These are phyloP conservation scores for Paracamarosporium sp. DNA, from an alignment of 2,329 filamentous ascomycete species.

Conservation along the genomic window DNA sequence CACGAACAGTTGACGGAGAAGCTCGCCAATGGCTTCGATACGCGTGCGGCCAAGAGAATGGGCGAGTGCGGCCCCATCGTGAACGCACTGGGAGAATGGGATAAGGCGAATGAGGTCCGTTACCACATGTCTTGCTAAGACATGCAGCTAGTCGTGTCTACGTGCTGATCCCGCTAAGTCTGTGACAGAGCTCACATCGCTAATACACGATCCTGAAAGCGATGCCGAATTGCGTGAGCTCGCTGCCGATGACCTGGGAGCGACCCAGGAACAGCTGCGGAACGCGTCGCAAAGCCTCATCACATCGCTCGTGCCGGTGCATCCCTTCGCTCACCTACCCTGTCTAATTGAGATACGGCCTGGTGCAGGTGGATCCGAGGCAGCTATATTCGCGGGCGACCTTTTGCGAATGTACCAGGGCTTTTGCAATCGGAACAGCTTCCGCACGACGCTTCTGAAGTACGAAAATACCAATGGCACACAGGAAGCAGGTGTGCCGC, in stretches of 20 bases:
- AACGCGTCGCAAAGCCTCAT: conserved; percentile 73
- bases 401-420: conserved; percentile 88
- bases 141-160: neutral
- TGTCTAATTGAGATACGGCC: conserved; percentile 92
- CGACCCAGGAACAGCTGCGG: conserved; percentile 68
- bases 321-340: conserved; percentile 88
- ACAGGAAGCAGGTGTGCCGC: conserved; percentile 66
- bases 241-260: conserved; percentile 72
- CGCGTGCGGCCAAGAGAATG: conserved; percentile 62
- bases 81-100: conserved; percentile 62
- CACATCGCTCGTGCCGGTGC: conserved; percentile 79
- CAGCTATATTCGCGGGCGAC: conserved; percentile 86
- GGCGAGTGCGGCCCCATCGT: conserved; percentile 63
- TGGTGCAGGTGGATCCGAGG: conserved; percentile 90
- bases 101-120: conserved; percentile 63
- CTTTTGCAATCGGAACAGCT: conserved; percentile 74
- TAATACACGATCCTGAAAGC: conserved; percentile 72
- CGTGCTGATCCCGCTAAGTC: conserved; percentile 50
- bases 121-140: neutral
- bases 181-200: conserved; percentile 72
- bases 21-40: conserved; percentile 63
- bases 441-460: conserved; percentile 75
- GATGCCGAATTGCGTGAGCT: conserved; percentile 66
- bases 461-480: conserved; percentile 77
- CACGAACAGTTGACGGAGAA: conserved; percentile 60